These are phyloP conservation scores for Pittosporum tobira DNA, from an alignment of 129 eudicot genomes.

Conservation along the genomic window DNA sequence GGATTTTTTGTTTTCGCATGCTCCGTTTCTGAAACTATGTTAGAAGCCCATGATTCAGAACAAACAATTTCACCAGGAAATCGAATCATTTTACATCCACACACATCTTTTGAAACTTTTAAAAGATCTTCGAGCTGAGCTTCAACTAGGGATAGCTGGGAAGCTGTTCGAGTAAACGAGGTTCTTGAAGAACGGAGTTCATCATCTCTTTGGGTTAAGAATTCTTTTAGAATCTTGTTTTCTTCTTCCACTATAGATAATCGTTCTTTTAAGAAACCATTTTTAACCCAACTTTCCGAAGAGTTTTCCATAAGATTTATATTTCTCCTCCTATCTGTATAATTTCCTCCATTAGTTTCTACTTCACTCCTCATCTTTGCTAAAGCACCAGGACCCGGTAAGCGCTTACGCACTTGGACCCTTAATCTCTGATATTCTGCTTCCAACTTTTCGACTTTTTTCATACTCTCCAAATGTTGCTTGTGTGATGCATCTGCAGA, in stretches of 20 bases:
- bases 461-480: constrained; percentile 48
- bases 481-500: constrained; percentile 54
- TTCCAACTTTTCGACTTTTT: constrained; percentile 61
- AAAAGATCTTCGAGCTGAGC: constrained; percentile 19
- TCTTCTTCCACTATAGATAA: constrained; percentile 59
- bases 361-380: constrained; percentile 31
- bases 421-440: constrained; percentile 78
- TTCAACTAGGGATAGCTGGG: constrained; percentile 21
- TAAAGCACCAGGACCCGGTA: constrained; percentile 33
- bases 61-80: constrained; percentile 10
- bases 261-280: constrained; percentile 36
- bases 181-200: constrained; percentile 33
- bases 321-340: constrained; percentile 22
- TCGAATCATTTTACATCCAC: no score
- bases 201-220: constrained; percentile 37
- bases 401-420: constrained; percentile 40
- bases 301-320: constrained; percentile 1
- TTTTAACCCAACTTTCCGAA: constrained; percentile 20
- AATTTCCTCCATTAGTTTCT: constrained; percentile 21
- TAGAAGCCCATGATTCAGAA: constrained; percentile 25
- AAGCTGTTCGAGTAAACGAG: constrained; percentile 23
- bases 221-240: constrained; percentile 55
- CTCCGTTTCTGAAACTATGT: constrained; percentile 15
- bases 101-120: constrained; percentile 10
- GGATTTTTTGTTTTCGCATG: constrained; percentile 14